Conservation (phyloP, 116 monocot species). For the Papilionanthe hybrid region DNA sequence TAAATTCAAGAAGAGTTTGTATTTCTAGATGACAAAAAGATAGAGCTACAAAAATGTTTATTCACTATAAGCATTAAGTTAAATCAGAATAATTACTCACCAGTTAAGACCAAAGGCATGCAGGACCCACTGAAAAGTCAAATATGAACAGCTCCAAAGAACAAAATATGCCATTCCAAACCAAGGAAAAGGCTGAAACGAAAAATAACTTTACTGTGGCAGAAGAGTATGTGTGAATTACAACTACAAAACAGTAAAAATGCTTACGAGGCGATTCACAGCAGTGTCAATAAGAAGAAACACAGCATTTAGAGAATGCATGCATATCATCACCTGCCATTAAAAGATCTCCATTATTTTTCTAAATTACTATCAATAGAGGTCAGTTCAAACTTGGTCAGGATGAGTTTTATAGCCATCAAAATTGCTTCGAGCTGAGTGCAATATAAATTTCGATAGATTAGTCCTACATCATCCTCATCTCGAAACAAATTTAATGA, state of each 20-base stretch:
- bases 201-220: not conserved
- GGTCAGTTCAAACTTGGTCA: not conserved
- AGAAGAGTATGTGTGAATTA: not conserved
- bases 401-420: too few relatives aligned
- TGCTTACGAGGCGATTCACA: conserved; percentile 63
- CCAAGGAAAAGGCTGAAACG: conserved; percentile 67
- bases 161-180: conserved; percentile 68
- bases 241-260: not conserved
- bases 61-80: too few relatives aligned
- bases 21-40: too few relatives aligned
- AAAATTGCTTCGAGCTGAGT: too few relatives aligned
- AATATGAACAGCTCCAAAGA: conserved; percentile 61
- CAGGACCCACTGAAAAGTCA: conserved; percentile 73
- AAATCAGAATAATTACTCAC: conserved; percentile 23
- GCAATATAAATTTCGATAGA: too few relatives aligned
- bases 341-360: not conserved
- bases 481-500: too few relatives aligned
- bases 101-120: conserved; percentile 69
- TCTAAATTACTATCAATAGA: not conserved
- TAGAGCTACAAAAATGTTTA: too few relatives aligned
- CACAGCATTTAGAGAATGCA: conserved; percentile 59
- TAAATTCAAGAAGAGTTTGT: too few relatives aligned
- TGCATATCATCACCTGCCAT: conserved; percentile 50
- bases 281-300: conserved; percentile 65
- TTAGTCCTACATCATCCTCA: too few relatives aligned